These are phyloP conservation scores for Cryptococcus sp. DNA, from an alignment of 1,284 basidiomycete species.

Conservation along the genomic window DNA sequence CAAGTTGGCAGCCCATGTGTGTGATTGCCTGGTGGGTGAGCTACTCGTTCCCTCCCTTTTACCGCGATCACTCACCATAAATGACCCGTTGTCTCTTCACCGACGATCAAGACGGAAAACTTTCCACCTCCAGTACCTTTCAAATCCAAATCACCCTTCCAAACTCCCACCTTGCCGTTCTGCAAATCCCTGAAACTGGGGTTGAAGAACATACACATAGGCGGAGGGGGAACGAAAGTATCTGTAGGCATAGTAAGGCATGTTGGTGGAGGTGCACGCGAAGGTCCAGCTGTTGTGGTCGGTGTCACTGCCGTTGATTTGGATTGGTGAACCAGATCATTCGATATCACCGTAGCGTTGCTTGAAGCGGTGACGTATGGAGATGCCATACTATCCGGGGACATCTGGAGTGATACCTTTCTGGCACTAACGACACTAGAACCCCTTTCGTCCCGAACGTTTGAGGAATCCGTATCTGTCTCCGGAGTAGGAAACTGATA, in stretches of 20 bases:
- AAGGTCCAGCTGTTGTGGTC: neutral
- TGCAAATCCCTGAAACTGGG: slow-evolving; percentile 38
- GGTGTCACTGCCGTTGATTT: neutral
- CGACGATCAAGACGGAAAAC: slow-evolving; percentile 38
- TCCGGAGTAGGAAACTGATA: slow-evolving; percentile 33
- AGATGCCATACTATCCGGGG: slow-evolving; percentile 8
- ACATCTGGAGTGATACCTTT: slow-evolving; percentile 2
- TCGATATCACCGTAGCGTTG: neutral
- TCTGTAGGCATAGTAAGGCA: slow-evolving; percentile 27
- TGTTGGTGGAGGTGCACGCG: slow-evolving; percentile 10
- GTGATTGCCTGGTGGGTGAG: slow-evolving; percentile 30
- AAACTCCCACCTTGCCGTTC: slow-evolving; percentile 39
- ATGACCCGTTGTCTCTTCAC: slow-evolving; percentile 31
- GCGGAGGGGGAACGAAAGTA: slow-evolving; percentile 40
- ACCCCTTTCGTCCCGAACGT: slow-evolving; percentile 1
- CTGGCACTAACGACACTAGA: neutral
- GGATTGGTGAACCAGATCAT: neutral
- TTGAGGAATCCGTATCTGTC: slow-evolving; percentile 15
- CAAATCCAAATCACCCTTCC: slow-evolving; percentile 41
- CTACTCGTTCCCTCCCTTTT: too few species aligned
- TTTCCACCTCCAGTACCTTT: slow-evolving; percentile 36
- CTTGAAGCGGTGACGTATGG: slow-evolving; percentile 9
- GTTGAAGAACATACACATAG: slow-evolving; percentile 47
- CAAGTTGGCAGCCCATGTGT: slow-evolving; percentile 28
- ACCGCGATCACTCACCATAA: slow-evolving; percentile 31